Evolutionary conservation across 1,284 basidiomycete species (phyloP), one percentile per base, ranked within the genome.

Genomic region (Ganoderma sinense): DNA sequence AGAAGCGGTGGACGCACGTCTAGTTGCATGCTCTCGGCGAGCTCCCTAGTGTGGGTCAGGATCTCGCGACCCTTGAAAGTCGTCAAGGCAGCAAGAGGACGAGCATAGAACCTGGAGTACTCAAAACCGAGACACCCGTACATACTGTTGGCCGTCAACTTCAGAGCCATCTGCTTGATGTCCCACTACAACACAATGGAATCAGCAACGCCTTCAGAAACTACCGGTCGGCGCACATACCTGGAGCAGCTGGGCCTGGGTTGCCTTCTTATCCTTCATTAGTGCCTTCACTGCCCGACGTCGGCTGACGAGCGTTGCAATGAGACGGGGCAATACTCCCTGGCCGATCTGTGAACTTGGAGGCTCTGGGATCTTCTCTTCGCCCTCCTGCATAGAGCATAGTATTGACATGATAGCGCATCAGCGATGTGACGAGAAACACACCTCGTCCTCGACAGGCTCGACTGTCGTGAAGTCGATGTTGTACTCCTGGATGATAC

Each of bases 121-220:
- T 97, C 96, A 80, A 99, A 99, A 66, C 98, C 98, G 39, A 99
- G 91, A 87, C 98, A 99, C 29, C 98, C 98, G 81, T 99, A 99
- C 97, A 99, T 99, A 85, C 95, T 97, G 85, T 99, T 99, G 70
- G 98, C 98, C 1, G 97, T 99, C 64, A 99, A 91, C 84, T 99
- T 99, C 69, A 99, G 86, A 6, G 98, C 98, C 80, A 95, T 92
- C 79, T 99, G 98, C 80, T 97, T 97, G 84, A 99, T 98, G 78
- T 99, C 96, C 79, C 93, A 97, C 93, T 97, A 76, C 13, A 66
- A 40, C 29, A 39, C 39, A 36, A 23, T 1, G 3, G 39, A 20
- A 51, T 66, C 23, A 71, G 39, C 2, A 14, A 10, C 16, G 2
- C 43, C 5, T 18, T 2, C 39, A 41, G 8, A 23, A 18, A 13